phyloP scores from a whole-genome alignment of 75 land plant species.

The Pseudotsuga menziesii region DNA sequence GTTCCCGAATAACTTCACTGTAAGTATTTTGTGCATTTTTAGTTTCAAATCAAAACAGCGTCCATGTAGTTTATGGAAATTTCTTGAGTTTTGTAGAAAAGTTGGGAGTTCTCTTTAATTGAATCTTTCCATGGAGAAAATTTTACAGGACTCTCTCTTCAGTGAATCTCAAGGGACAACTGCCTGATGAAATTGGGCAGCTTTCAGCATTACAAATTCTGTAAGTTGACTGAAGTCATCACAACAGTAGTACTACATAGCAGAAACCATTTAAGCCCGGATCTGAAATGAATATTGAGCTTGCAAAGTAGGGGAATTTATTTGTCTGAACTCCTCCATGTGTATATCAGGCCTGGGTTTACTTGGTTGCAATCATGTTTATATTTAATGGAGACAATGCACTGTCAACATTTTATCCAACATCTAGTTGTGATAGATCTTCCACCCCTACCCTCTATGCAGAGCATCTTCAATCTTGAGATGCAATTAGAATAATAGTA shows the following conservation, averaged over 20 bases:
- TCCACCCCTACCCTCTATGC: neutral
- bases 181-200: slow-evolving; percentile 38
- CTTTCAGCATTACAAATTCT: slow-evolving; percentile 24
- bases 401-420: too few relatives aligned
- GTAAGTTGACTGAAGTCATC: neutral
- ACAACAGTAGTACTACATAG: too few relatives aligned
- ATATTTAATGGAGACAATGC: too few relatives aligned
- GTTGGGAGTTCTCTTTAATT: too few relatives aligned
- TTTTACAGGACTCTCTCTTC: slow-evolving; percentile 43
- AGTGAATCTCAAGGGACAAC: slow-evolving; percentile 42
- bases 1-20: slow-evolving; percentile 42
- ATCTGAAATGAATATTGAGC: too few relatives aligned
- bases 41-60: neutral
- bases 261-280: too few relatives aligned
- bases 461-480: neutral
- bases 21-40: slow-evolving; percentile 10
- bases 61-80: neutral
- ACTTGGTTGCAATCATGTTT: neutral
- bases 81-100: neutral
- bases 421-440: neutral
- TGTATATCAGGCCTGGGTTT: too few relatives aligned
- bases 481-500: neutral
- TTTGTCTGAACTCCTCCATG: neutral
- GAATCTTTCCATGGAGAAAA: neutral
- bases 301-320: too few relatives aligned